Evolutionary conservation across 1,284 basidiomycete species (phyloP).

Genomic region (Athelia psychrophila): DNA sequence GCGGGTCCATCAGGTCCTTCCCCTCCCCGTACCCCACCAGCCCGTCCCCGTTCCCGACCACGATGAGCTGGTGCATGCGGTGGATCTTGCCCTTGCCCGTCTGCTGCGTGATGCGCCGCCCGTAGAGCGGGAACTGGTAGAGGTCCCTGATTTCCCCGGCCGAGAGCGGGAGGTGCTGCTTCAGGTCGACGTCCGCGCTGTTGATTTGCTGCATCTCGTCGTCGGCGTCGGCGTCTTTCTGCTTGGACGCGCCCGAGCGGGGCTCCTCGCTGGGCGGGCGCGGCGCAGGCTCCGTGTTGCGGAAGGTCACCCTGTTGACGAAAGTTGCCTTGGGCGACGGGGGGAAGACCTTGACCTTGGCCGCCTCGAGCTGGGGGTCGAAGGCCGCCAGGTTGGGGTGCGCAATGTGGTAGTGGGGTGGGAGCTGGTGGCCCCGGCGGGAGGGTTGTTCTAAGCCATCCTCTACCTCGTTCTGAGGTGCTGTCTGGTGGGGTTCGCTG

Average conservation of each 20-base stretch:
- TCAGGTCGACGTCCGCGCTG: not conserved
- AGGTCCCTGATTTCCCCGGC: slow-evolving; percentile 29
- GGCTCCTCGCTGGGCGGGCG: not conserved
- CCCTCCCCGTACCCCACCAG: slow-evolving; percentile 91
- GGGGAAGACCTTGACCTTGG: slow-evolving; percentile 50
- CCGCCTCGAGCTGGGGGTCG: slow-evolving; percentile 59
- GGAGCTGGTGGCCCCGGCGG: not conserved
- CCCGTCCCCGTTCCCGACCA: slow-evolving; percentile 86
- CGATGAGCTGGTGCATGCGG: slow-evolving; percentile 63
- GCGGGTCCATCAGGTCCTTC: slow-evolving; percentile 60
- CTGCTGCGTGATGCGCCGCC: slow-evolving; percentile 72
- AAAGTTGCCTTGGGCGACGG: slow-evolving; percentile 46
- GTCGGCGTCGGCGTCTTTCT: not conserved
- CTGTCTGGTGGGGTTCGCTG: not conserved
- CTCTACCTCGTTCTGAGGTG: not conserved
- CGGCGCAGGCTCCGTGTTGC: slow-evolving; percentile 51
- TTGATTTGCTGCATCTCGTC: not conserved
- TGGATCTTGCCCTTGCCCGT: slow-evolving; percentile 85
- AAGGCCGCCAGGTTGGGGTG: slow-evolving; percentile 57
- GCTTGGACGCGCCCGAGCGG: not conserved
- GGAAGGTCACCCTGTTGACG: slow-evolving; percentile 56
- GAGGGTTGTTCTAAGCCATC: not conserved
- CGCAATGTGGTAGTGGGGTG: not conserved
- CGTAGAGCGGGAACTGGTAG: slow-evolving; percentile 57
- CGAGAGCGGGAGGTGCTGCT: slow-evolving; percentile 21